Conservation (phyloP, 352 stramenopile genomes). For the Globisporangium polare region DNA sequence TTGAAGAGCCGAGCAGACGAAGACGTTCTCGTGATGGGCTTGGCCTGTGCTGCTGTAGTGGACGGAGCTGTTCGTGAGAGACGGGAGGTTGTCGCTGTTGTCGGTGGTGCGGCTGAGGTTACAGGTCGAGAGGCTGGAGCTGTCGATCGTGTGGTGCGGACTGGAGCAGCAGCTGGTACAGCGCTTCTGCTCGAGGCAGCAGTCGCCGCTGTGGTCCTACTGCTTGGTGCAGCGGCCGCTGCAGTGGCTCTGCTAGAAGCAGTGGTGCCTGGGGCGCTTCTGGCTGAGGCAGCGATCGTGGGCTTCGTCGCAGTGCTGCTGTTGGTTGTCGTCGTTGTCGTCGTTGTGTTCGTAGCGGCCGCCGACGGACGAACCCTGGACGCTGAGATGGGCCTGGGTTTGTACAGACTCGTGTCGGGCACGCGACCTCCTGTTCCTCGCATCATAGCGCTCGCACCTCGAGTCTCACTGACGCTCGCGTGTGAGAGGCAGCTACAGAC, state of each 20-base stretch:
- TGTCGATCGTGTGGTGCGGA: not conserved
- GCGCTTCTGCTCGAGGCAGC: not conserved
- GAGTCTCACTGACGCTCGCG: not conserved
- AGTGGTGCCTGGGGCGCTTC: not conserved
- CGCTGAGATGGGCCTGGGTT: slow-evolving; percentile 5
- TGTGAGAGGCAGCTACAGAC: no score
- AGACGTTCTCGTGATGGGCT: not conserved
- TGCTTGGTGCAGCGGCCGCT: not conserved
- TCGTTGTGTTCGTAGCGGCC: not conserved
- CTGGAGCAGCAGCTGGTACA: not conserved
- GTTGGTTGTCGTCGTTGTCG: not conserved
- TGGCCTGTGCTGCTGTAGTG: not conserved
- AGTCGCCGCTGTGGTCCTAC: not conserved
- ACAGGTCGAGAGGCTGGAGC: not conserved
- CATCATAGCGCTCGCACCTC: not conserved
- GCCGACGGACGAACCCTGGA: not conserved
- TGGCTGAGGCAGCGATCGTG: not conserved
- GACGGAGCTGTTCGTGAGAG: slow-evolving; percentile 1
- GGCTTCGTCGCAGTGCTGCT: not conserved
- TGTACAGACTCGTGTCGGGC: slow-evolving; percentile 15
- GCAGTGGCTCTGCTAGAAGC: not conserved
- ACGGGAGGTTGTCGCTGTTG: not conserved
- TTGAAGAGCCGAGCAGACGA: not conserved
- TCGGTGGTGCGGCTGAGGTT: not conserved
- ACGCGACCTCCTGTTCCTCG: not conserved